phyloP scores from a whole-genome alignment of 225 moss, liverwort and hornwort genomes.

The Bryum argenteum region DNA sequence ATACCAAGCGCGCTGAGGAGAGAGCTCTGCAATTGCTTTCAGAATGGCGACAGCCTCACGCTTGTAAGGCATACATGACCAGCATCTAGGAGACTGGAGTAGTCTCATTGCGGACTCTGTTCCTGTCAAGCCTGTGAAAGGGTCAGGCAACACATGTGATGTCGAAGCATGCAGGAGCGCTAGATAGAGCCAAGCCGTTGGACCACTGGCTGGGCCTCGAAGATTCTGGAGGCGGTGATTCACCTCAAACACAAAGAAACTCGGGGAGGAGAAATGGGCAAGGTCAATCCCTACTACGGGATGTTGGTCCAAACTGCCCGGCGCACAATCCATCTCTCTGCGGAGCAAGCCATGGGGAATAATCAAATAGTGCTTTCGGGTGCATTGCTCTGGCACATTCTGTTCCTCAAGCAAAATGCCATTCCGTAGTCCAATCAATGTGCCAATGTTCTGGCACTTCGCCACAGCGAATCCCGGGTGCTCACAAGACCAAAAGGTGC shows the following conservation, averaged over 20 bases:
- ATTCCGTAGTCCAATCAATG: conserved; percentile 32
- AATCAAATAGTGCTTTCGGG: too few relatives aligned
- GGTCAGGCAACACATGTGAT: background rate
- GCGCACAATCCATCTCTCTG: too few relatives aligned
- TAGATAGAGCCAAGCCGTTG: background rate
- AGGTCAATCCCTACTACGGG: too few relatives aligned
- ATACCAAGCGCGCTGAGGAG: background rate
- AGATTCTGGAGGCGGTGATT: background rate
- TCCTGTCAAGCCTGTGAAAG: background rate
- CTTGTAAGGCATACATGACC: conserved; percentile 1
- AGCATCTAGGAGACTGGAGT: background rate
- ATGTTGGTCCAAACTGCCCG: too few relatives aligned
- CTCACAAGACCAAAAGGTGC: conserved; percentile 21
- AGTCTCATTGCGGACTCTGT: background rate
- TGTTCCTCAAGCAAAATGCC: conserved; percentile 24
- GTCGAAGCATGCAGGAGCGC: conserved; percentile 3
- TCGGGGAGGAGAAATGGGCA: background rate
- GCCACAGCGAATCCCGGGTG: conserved; percentile 28
- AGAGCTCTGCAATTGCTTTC: background rate
- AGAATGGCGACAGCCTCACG: background rate
- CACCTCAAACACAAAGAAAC: background rate
- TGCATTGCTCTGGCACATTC: background rate
- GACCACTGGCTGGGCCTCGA: background rate
- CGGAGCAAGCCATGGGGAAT: too few relatives aligned
- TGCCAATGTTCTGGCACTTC: background rate